Percentiles rank a stretch among this genome's conserved stretches.
These are phyloP conservation scores for Bryum argenteum DNA, from an alignment of 225 moss, liverwort and hornwort genomes.

Conservation along the genomic window DNA sequence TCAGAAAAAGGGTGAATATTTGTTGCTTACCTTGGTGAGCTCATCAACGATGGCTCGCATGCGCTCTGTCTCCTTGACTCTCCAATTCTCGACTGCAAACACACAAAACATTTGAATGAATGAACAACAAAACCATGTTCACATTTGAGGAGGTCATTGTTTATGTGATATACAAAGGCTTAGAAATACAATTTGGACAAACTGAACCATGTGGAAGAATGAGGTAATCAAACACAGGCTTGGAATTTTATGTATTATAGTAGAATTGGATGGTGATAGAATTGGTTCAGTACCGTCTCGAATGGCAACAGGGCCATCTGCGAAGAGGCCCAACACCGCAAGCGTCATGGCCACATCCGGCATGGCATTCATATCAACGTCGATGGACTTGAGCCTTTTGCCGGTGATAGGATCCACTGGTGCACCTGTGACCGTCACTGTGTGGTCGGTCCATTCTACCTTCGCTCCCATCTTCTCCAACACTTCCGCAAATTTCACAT, in stretches of 20 bases:
- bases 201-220: too few species aligned
- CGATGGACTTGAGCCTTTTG: constrained; percentile 66
- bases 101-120: neutral
- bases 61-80: constrained; percentile 98
- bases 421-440: constrained; percentile 35
- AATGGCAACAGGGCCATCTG: constrained; percentile 59
- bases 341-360: constrained; percentile 98
- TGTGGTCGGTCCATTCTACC: constrained; percentile 25
- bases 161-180: too few species aligned
- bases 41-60: constrained; percentile 90
- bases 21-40: constrained; percentile 85
- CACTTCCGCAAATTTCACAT: constrained; percentile 67
- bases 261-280: too few species aligned
- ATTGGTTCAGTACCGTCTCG: constrained; percentile 92
- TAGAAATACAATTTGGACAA: too few species aligned
- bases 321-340: constrained; percentile 60
- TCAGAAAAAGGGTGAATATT: too few species aligned
- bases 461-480: constrained; percentile 40
- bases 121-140: too few species aligned
- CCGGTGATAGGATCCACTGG: constrained; percentile 25
- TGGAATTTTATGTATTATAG: too few species aligned
- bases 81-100: constrained; percentile 93
- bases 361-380: constrained; percentile 97
- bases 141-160: too few species aligned
- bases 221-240: neutral